Conservation (phyloP, 768 basidiomycete species). For the Serendipita sp. region DNA sequence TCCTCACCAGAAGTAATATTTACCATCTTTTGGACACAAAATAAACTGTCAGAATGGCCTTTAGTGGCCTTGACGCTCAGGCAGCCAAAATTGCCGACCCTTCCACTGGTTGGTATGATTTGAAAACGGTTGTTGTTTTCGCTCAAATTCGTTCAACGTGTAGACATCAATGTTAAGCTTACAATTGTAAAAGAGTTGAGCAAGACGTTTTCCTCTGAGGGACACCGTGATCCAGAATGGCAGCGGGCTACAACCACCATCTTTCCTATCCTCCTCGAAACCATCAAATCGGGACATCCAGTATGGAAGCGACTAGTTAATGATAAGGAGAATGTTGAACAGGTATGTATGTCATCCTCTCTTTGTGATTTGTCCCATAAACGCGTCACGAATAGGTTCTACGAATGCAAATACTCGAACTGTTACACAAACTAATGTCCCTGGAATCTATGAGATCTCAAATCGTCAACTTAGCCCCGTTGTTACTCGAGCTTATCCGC, state of each 20-base stretch:
- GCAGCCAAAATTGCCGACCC: slow-evolving; percentile 4
- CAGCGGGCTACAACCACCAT: slow-evolving; percentile 53
- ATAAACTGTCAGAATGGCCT: background rate
- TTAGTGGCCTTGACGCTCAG: background rate
- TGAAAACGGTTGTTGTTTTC: background rate
- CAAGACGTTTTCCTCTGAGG: slow-evolving; percentile 53
- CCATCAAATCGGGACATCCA: slow-evolving; percentile 52
- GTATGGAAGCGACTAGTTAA: slow-evolving; percentile 21
- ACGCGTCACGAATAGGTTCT: slow-evolving; percentile 63
- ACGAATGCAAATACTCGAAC: slow-evolving; percentile 74
- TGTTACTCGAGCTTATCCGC: slow-evolving; percentile 71
- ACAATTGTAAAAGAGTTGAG: slow-evolving; percentile 60
- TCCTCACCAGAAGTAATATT: too few relatives aligned
- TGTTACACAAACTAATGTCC: slow-evolving; percentile 73
- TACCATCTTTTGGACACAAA: too few relatives aligned
- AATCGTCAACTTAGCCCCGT: slow-evolving; percentile 47
- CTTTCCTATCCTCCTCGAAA: slow-evolving; percentile 55
- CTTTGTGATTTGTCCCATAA: slow-evolving; percentile 20
- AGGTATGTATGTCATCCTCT: slow-evolving; percentile 15
- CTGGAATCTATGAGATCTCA: slow-evolving; percentile 63
- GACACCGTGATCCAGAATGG: slow-evolving; percentile 58
- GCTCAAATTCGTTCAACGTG: background rate
- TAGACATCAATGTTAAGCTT: slow-evolving; percentile 59
- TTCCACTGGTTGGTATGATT: background rate
- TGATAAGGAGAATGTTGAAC: slow-evolving; percentile 20